Percentiles rank a stretch among this genome's conserved stretches.
These are phyloP conservation scores for Candida khao-thaluensis DNA, from an alignment of 805 yeast species.

Conservation along the genomic window DNA sequence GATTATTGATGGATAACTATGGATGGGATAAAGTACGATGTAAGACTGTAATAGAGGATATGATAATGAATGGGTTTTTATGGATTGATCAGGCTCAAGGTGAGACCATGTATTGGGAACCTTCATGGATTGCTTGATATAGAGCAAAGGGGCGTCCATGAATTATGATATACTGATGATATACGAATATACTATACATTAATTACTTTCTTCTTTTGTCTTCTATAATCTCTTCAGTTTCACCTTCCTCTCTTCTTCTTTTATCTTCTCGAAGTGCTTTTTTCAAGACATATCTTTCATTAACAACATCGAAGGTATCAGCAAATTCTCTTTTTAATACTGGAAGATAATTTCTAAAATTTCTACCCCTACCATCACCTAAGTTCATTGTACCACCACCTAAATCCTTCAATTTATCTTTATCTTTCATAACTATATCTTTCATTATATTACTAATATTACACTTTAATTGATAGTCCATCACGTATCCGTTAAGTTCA, in stretches of 20 bases:
- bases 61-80: conserved; percentile 77
- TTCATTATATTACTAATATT: conserved; percentile 52
- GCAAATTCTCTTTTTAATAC: conserved; percentile 54
- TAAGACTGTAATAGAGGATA: conserved; percentile 63
- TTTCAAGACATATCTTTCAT: conserved; percentile 57
- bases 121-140: conserved; percentile 61
- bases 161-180: too few species aligned
- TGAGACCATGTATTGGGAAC: conserved; percentile 66
- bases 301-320: conserved; percentile 68
- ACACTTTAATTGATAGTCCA: conserved; percentile 58
- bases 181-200: too few species aligned
- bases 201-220: too few species aligned
- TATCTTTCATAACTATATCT: conserved; percentile 25
- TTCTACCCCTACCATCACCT: conserved; percentile 79
- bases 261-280: too few species aligned
- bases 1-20: conserved; percentile 68
- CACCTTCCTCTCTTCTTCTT: too few species aligned
- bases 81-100: conserved; percentile 66
- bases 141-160: too few species aligned
- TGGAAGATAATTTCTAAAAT: conserved; percentile 56
- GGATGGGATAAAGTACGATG: conserved; percentile 70
- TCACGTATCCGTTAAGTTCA: conserved; percentile 48
- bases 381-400: conserved; percentile 44
- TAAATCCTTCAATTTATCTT: conserved; percentile 11
- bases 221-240: too few species aligned